phyloP scores from a whole-genome alignment of 2,329 filamentous ascomycete genomes.

The Sporothrix humicola region DNA sequence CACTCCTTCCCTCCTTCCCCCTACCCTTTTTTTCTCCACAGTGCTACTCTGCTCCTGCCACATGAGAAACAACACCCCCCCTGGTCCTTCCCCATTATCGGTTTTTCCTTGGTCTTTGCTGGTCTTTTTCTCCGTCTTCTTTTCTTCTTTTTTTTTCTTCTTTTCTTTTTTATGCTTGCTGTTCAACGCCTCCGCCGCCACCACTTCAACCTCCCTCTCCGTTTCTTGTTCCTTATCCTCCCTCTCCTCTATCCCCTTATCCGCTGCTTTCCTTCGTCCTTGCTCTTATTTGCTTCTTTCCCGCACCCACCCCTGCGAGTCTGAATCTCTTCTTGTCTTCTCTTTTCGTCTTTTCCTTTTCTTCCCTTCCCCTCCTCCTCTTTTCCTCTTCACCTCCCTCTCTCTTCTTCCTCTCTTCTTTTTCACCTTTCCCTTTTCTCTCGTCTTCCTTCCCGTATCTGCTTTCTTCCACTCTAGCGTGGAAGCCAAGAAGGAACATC shows the following conservation, averaged over 20 bases:
- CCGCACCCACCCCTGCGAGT: conserved; percentile 5
- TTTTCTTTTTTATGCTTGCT: conserved; percentile 10
- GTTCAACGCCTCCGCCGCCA: conserved; percentile 21
- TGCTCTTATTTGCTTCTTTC: conserved; percentile 24
- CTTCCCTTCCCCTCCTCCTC: not conserved
- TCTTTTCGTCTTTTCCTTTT: not conserved
- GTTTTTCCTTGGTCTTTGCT: not conserved
- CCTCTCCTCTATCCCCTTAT: not conserved
- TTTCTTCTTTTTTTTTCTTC: not conserved
- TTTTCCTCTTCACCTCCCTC: not conserved
- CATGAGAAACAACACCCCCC: conserved; percentile 19
- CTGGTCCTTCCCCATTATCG: conserved; percentile 16
- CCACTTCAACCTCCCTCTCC: not conserved
- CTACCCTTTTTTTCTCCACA: conserved; percentile 21
- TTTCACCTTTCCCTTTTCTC: conserved; percentile 3
- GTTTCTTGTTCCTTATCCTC: not conserved
- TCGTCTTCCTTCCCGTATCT: conserved; percentile 6
- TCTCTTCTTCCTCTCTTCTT: not conserved
- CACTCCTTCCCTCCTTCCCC: not conserved
- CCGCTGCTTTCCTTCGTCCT: conserved; percentile 3
- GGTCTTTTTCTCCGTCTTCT: not conserved
- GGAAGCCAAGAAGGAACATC: conserved; percentile 19
- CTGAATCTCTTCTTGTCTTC: not conserved
- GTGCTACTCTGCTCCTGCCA: not conserved
- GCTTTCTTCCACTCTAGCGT: conserved; percentile 17